These are phyloP conservation scores for Crithidia expoeki DNA, from an alignment of 208 protist genomes.

Conservation along the genomic window DNA sequence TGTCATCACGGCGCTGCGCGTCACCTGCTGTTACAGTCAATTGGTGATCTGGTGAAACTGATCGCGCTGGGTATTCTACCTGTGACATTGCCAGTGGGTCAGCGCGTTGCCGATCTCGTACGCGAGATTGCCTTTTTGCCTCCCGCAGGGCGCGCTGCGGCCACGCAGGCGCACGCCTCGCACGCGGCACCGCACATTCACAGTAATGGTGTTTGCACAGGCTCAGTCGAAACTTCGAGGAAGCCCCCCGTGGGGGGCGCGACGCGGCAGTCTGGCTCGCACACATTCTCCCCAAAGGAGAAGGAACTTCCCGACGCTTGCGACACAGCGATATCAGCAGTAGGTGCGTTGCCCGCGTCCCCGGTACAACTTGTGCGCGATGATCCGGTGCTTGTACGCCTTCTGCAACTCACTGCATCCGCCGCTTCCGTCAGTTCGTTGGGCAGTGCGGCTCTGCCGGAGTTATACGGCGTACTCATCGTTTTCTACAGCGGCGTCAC, in stretches of 20 bases:
- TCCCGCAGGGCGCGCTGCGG: background rate
- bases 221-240: too few species aligned
- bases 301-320: background rate
- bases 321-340: background rate
- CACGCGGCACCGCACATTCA: background rate
- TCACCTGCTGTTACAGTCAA: constrained; percentile 54
- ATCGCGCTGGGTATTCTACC: constrained; percentile 68
- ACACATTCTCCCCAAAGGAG: background rate
- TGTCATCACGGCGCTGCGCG: constrained; percentile 38
- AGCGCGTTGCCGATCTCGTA: constrained; percentile 55
- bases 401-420: constrained; percentile 61
- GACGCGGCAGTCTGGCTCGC: background rate
- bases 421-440: constrained; percentile 58
- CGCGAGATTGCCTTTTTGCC: constrained; percentile 40
- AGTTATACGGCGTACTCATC: constrained; percentile 64
- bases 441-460: constrained; percentile 37
- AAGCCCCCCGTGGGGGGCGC: too few species aligned
- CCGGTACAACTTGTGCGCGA: constrained; percentile 36
- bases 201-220: too few species aligned
- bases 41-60: constrained; percentile 74
- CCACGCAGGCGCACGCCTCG: background rate
- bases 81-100: constrained; percentile 42
- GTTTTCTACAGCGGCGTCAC: constrained; percentile 52
- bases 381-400: constrained; percentile 62
- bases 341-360: background rate